Conservation (phyloP, 2,329 filamentous ascomycete genomes). For the Magnaporthiopsis rhizophila region DNA sequence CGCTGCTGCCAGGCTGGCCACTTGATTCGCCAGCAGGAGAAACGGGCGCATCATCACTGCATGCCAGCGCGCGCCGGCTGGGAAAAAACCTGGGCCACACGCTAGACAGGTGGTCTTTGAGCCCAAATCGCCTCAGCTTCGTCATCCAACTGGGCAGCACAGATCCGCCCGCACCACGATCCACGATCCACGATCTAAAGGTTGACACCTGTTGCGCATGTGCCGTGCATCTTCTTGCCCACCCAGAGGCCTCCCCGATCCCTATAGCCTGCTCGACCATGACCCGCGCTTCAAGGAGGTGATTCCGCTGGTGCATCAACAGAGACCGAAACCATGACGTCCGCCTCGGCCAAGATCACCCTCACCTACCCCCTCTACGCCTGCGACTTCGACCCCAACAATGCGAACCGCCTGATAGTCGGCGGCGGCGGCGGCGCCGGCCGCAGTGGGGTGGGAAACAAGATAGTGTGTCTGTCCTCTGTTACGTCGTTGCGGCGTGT, state of each 20-base stretch:
- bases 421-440: constrained; percentile 82
- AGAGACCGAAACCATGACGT: constrained; percentile 4
- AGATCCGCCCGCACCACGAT: not conserved
- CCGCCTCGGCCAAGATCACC: constrained; percentile 47
- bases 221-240: too few species aligned
- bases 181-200: too few species aligned
- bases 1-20: not conserved
- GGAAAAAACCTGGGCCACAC: too few species aligned
- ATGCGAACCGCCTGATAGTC: constrained; percentile 68
- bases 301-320: not conserved
- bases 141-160: not conserved
- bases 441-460: constrained; percentile 75
- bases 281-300: constrained; percentile 1
- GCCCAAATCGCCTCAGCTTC: not conserved
- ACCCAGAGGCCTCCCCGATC: not conserved
- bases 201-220: not conserved
- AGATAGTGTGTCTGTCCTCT: constrained; percentile 53
- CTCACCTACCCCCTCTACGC: constrained; percentile 80
- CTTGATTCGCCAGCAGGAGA: not conserved
- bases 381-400: constrained; percentile 78
- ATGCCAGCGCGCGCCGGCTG: too few species aligned
- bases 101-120: not conserved
- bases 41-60: not conserved
- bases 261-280: not conserved
- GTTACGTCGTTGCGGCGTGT: not conserved